Evolutionary conservation across 148 eudicot species (phyloP).

Genomic region (Fagopyrum tataricum): DNA sequence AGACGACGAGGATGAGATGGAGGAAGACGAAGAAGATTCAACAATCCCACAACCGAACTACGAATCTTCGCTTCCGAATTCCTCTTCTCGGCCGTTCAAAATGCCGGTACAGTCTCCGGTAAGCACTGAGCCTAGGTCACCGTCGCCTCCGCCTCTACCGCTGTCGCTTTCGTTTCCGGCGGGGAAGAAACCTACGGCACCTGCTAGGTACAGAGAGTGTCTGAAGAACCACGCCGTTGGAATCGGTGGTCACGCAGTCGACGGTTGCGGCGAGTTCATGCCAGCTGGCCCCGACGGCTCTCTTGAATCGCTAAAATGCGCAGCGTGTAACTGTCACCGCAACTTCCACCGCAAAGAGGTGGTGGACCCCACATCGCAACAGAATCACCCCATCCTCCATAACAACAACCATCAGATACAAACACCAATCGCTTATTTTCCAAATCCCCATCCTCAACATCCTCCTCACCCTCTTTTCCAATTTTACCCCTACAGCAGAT

Average conservation of each 20-base stretch:
- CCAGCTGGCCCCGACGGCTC: constrained; percentile 63
- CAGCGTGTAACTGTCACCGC: constrained; percentile 94
- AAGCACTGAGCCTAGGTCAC: constrained; percentile 3
- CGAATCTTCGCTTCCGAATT: constrained; percentile 14
- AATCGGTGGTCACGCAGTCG: constrained; percentile 69
- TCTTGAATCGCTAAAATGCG: constrained; percentile 71
- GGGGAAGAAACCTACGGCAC: constrained; percentile 9
- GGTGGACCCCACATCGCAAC: constrained; percentile 1
- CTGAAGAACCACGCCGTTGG: constrained; percentile 79
- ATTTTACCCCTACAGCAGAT: constrained; percentile 35
- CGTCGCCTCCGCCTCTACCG: constrained; percentile 14
- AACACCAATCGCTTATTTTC: constrained; percentile 18
- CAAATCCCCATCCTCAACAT: constrained; percentile 21
- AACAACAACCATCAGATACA: constrained; percentile 8
- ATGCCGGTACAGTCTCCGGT: constrained; percentile 14
- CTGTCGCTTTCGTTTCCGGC: not conserved
- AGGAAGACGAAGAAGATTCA: constrained; percentile 16
- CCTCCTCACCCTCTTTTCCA: constrained; percentile 27
- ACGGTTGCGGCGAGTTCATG: constrained; percentile 92
- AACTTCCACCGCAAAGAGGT: constrained; percentile 90
- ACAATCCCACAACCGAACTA: constrained; percentile 9
- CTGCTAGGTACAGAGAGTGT: constrained; percentile 57
- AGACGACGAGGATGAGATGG: constrained; percentile 30
- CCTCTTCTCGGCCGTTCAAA: constrained; percentile 23
- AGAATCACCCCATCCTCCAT: not conserved